Evolutionary conservation across 345 rosid genomes (phyloP).

Genomic region (Populus nigra): DNA sequence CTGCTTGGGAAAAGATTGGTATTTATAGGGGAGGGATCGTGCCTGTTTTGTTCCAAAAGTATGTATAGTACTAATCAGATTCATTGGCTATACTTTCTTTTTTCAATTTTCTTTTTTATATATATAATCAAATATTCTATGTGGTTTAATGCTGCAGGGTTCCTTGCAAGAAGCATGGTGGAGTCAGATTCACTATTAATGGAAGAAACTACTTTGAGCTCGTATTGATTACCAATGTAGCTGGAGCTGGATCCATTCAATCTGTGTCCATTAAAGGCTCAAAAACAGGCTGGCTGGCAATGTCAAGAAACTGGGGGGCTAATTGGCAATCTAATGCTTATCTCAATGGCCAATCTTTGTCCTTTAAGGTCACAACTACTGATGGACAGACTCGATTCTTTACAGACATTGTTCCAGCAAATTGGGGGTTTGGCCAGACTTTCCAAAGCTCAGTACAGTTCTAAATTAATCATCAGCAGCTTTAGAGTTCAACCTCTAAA

Average conservation of each 20-base stretch:
- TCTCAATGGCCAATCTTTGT: constrained; percentile 74
- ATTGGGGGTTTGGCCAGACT: constrained; percentile 61
- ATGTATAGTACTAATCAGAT: constrained; percentile 21
- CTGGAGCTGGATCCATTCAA: constrained; percentile 66
- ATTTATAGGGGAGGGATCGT: constrained; percentile 81
- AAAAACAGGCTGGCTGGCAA: constrained; percentile 67
- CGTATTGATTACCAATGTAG: constrained; percentile 68
- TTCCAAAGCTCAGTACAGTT: constrained; percentile 12
- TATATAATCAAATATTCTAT: background rate
- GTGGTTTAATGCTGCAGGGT: constrained; percentile 46
- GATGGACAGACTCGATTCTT: constrained; percentile 59
- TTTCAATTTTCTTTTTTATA: background rate
- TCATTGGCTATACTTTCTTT: background rate
- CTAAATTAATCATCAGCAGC: background rate
- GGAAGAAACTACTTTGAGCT: constrained; percentile 88
- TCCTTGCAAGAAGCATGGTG: constrained; percentile 74
- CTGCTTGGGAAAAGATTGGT: constrained; percentile 89
- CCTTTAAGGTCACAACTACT: constrained; percentile 67
- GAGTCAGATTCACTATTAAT: constrained; percentile 81
- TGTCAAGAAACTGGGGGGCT: constrained; percentile 96
- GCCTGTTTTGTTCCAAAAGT: constrained; percentile 82
- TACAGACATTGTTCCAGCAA: constrained; percentile 49
- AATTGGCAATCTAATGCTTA: constrained; percentile 91
- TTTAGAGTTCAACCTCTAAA: background rate
- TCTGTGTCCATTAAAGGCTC: constrained; percentile 73